Percentiles rank a stretch among this genome's conserved stretches.
phyloP scores from a whole-genome alignment of 352 stramenopile genomes.

The Phytophthora nicotianae region DNA sequence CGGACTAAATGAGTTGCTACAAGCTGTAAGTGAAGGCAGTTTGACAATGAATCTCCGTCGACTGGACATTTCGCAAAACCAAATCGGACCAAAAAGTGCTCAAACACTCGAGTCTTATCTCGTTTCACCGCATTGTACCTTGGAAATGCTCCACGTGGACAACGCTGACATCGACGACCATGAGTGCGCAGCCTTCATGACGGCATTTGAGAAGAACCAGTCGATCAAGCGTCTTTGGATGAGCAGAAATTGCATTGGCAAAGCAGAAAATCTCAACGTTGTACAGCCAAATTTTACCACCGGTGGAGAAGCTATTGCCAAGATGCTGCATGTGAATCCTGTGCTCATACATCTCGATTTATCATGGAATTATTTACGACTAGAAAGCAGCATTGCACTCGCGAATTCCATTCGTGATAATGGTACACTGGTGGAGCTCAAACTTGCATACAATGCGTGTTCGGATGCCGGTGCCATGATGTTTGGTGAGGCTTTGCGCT shows the following conservation, averaged over 20 bases:
- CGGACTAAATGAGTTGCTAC: conserved; percentile 62
- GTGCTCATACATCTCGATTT: conserved; percentile 82
- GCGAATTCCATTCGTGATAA: conserved; percentile 72
- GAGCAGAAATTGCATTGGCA: conserved; percentile 87
- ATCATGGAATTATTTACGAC: conserved; percentile 90
- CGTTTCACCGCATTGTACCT: conserved; percentile 55
- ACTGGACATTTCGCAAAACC: conserved; percentile 79
- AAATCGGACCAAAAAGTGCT: conserved; percentile 62
- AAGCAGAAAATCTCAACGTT: conserved; percentile 89
- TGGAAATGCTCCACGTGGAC: conserved; percentile 73
- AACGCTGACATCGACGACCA: conserved; percentile 90
- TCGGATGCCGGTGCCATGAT: conserved; percentile 75
- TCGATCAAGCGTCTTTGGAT: conserved; percentile 78
- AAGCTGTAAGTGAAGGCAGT: conserved; percentile 58
- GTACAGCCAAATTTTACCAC: conserved; percentile 86
- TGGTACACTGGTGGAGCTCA: conserved; percentile 64
- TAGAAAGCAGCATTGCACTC: conserved; percentile 77
- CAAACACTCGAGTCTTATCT: conserved; percentile 65
- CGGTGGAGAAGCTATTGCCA: conserved; percentile 88
- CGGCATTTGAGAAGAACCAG: conserved; percentile 79
- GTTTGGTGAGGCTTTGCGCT: conserved; percentile 71
- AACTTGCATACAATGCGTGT: conserved; percentile 80
- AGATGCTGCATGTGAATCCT: conserved; percentile 83
- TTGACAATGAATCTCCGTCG: conserved; percentile 53
- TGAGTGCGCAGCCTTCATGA: conserved; percentile 88